phyloP scores from a whole-genome alignment of 2,329 filamentous ascomycete genomes.

The Alternaria solani region DNA sequence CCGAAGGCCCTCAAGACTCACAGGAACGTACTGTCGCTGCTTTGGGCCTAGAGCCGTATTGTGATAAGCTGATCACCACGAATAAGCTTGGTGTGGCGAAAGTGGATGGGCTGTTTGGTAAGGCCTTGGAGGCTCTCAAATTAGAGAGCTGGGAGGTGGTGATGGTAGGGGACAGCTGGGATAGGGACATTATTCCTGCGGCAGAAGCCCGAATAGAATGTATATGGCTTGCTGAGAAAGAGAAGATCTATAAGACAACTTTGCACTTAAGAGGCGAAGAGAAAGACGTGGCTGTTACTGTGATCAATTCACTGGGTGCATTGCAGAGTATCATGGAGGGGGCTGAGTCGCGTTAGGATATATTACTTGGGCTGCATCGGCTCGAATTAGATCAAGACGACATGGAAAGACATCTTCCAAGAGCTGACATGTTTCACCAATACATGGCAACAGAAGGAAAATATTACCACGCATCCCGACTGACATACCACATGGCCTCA shows the following conservation, averaged over 20 bases:
- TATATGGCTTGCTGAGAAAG: background rate
- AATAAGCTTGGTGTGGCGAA: conserved; percentile 46
- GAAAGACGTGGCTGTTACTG: background rate
- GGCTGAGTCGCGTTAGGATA: background rate
- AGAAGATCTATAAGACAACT: background rate
- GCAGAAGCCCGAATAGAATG: background rate
- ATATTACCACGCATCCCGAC: background rate
- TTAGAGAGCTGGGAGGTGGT: conserved; percentile 16
- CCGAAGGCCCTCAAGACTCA: conserved; percentile 59
- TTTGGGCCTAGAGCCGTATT: conserved; percentile 39
- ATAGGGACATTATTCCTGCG: conserved; percentile 7
- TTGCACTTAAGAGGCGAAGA: background rate
- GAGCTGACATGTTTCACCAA: background rate
- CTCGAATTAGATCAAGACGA: background rate
- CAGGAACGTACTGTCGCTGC: conserved; percentile 55
- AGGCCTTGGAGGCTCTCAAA: conserved; percentile 18
- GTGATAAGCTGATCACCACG: conserved; percentile 47
- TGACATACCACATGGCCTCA: conserved; percentile 27
- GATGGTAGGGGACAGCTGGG: conserved; percentile 15
- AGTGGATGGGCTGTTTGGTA: conserved; percentile 22
- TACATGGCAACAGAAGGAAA: background rate
- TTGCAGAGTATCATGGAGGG: background rate
- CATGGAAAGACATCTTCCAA: background rate
- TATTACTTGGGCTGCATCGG: background rate
- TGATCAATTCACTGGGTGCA: background rate